phyloP scores from a whole-genome alignment of 139 green algal species.

The Choricystis sp. region DNA sequence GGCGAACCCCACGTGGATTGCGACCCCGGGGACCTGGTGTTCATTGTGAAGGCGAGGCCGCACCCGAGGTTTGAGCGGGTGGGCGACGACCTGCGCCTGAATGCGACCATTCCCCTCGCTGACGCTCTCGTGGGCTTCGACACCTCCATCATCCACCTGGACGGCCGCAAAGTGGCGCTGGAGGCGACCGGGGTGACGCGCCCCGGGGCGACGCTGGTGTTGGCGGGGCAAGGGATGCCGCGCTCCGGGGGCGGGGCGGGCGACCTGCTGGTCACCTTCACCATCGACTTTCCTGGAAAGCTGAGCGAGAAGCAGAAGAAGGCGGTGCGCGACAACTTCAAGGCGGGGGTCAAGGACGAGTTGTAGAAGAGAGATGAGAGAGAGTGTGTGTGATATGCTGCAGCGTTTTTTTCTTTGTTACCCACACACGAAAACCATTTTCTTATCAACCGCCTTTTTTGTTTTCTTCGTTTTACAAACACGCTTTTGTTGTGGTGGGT shows the following conservation, averaged over 20 bases:
- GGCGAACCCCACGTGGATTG: conserved; percentile 86
- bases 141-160: conserved; percentile 67
- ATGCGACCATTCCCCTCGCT: conserved; percentile 58
- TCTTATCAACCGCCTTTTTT: not conserved
- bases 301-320: conserved; percentile 57
- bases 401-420: not conserved
- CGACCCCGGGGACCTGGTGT: conserved; percentile 81
- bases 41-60: conserved; percentile 21
- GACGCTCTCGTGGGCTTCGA: conserved; percentile 80
- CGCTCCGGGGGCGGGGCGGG: conserved; percentile 19
- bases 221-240: conserved; percentile 66
- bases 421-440: not conserved
- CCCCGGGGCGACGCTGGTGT: conserved; percentile 35
- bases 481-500: not conserved
- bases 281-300: conserved; percentile 58
- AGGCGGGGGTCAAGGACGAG: conserved; percentile 15
- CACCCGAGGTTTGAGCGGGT: conserved; percentile 41
- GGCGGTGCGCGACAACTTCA: conserved; percentile 31
- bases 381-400: not conserved
- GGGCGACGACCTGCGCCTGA: conserved; percentile 44
- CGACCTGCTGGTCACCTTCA: conserved; percentile 67
- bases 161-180: conserved; percentile 64
- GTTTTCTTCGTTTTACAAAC: not conserved
- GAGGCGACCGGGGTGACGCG: conserved; percentile 24
- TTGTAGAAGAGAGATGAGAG: too few relatives aligned